These are phyloP conservation scores for Dryas drummondii DNA, from an alignment of 306 rosid species.

Conservation along the genomic window DNA sequence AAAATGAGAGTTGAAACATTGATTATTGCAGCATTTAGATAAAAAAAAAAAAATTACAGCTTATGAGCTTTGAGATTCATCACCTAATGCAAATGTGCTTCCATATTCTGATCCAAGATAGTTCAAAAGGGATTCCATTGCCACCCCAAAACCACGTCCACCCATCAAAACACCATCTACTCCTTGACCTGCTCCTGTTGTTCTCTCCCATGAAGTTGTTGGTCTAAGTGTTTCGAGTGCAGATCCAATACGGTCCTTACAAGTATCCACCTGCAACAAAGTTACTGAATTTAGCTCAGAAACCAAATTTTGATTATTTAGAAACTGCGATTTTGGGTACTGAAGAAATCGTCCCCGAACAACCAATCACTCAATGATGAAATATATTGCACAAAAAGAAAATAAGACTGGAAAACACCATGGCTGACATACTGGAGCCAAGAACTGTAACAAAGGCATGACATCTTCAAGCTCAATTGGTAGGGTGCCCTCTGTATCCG, in stretches of 20 bases:
- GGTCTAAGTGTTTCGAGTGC: constrained; percentile 96
- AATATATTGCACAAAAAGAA: constrained; percentile 2
- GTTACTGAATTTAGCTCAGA: constrained; percentile 24
- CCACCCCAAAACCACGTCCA: constrained; percentile 90
- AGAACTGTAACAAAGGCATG: constrained; percentile 91
- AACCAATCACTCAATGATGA: constrained; percentile 6
- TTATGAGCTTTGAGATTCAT: constrained; percentile 26
- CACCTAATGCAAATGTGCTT: constrained; percentile 94
- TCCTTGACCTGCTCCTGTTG: constrained; percentile 84
- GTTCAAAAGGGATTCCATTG: constrained; percentile 88
- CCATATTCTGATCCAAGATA: constrained; percentile 98
- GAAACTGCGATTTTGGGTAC: background rate
- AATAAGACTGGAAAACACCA: background rate
- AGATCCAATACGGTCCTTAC: constrained; percentile 86
- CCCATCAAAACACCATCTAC: constrained; percentile 90
- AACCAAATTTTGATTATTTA: background rate
- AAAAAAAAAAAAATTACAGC: background rate
- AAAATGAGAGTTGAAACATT: background rate
- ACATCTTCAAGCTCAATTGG: constrained; percentile 88
- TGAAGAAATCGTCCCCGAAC: background rate
- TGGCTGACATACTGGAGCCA: constrained; percentile 86
- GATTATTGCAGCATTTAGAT: background rate
- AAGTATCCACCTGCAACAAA: constrained; percentile 76
- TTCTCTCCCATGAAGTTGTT: constrained; percentile 96
- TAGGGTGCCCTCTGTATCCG: constrained; percentile 70